Evolutionary conservation across 805 yeast genomes (phyloP), one percentile per base, ranked within the genome.

Genomic region (Lipomyces sp.): DNA sequence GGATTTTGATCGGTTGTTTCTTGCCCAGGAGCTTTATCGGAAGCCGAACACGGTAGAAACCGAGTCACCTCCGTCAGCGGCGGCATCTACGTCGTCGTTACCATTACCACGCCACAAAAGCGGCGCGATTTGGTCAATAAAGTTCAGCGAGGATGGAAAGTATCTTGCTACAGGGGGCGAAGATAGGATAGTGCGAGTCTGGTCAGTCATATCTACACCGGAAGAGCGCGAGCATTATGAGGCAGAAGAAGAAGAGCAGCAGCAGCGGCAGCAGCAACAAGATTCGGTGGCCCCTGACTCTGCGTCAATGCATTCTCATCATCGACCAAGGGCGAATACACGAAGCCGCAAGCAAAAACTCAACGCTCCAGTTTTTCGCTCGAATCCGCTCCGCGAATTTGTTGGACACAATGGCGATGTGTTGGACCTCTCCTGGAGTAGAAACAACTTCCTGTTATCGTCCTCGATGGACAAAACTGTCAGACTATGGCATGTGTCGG

Each of bases 401-500:
- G 77, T 75, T 53, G 95, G 90, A 18, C 98, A 94, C 76, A 77
- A 84, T 0, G 84, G 84, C 57, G 89, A 91, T 65, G 82, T 94
- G 15, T 76, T 91, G n/a, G 85, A 90, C 10, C 74, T 93, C 42
- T 90, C 90, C 73, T 93, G 98, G 98, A 89, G 96, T 60, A 88
- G 88, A 72, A 92, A 92, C 77, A 88, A 88, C 75, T 93, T 93
- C 72, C 75, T 94, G 37, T 75, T 92, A 0, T 83, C 95, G 0
- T 87, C 95, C 2, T 89, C 96, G 1, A 89, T 90, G 88, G 98
- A 93, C 77, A 84, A 85, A 69, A 88, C 96, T 0, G 96, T 87
- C 1, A 85, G 85, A 69, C 78, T 93, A 57, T 93, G 98, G 97
- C 96, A 93, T 76, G 84, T 89, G 11, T 90, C 90, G 51, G 82